Base-by-base conservation (phyloP, 306 rosid genomes). In the Arachis hypogaea region DNA sequence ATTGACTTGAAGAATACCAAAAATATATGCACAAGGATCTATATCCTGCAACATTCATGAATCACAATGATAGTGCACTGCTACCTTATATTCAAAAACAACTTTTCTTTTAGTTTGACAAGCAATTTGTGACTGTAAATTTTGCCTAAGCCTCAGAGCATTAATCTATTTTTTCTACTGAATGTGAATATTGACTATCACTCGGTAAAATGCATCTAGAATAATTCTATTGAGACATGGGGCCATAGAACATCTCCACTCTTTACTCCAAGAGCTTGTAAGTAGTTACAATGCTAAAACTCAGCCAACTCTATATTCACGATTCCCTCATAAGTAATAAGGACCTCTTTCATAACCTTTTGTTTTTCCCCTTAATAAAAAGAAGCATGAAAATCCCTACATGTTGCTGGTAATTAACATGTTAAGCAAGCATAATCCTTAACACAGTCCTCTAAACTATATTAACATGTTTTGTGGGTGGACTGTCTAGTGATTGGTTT, bases 11-110 rank as follows among this genome's bases (percentile, higher is more conserved):
- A 55, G 59, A 76, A 46, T 2, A 65, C 45, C 40, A 63, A 30
- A 30, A 3, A 50, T 9, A 68, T 11, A 59, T 60, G 10, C 54
- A 16, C 47, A 58, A 8, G 38, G 44, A 42, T 11, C 33, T 42
- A 66, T 16, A 56, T 74, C 61, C 46, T 57, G 33, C 62, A 70
- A 30, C 46, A 33, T 65, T 74, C 66, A 42, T 55, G 30, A 33
- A 55, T 74, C 66, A 42, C 63, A 44, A 30, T 49, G 40, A 65
- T 56, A 30, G 29, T 55, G 8, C 52, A 44, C 18, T 7, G 41
- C 40, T 8, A 11, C 54, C 28, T 29, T 46, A 47, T 7, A 29
- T 3, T 30, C 45, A 6, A 49, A 49, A 6, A 11, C 46, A 41
- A 38, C n/a, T 38, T 61, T 61, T 9, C 65, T 59, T 59, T 11